Evolutionary conservation across 768 basidiomycete genomes (phyloP).

Genomic region (Suillus plorans): DNA sequence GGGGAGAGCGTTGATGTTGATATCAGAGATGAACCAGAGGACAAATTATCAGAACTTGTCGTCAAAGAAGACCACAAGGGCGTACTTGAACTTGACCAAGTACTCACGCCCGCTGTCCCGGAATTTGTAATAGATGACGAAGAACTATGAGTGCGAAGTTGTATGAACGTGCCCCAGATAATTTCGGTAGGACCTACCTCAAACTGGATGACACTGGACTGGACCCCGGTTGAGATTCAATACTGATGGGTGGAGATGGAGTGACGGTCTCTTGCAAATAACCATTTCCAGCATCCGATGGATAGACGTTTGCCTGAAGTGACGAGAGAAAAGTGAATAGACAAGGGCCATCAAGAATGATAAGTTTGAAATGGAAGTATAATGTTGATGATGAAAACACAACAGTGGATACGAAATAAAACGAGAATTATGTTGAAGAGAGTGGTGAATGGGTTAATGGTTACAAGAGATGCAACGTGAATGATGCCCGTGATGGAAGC

Average conservation of each 20-base stretch:
- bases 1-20: background rate
- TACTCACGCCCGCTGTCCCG: background rate
- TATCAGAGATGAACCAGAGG: background rate
- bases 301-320: background rate
- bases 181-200: background rate
- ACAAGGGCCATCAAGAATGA: background rate
- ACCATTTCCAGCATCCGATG: background rate
- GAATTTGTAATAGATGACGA: background rate
- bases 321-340: background rate
- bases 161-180: background rate
- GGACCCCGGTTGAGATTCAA: background rate
- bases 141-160: background rate
- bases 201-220: background rate
- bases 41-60: constrained; percentile 2
- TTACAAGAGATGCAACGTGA: background rate
- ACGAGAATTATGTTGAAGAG: background rate
- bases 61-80: constrained; percentile 1
- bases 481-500: background rate
- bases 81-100: constrained; percentile 6
- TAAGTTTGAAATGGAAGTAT: background rate
- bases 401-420: background rate
- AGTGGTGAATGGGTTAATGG: background rate
- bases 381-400: background rate
- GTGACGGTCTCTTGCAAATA: background rate
- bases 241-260: background rate